Base-by-base conservation (phyloP, 1,284 basidiomycete species). In the Phlebopus sp. region DNA sequence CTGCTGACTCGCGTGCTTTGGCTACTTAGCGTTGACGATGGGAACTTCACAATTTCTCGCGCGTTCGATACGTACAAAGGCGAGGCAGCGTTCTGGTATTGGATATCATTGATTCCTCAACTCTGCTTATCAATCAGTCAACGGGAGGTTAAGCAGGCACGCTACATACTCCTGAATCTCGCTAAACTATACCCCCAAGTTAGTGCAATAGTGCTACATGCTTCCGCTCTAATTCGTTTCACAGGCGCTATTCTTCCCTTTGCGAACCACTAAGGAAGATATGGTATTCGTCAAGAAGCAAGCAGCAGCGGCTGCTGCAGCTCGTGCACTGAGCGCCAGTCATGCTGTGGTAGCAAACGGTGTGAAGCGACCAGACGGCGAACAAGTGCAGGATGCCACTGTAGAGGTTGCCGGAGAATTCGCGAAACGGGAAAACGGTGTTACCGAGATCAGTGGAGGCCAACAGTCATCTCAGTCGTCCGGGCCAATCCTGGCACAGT, bases 71-170 rank as follows among this genome's bases (percentile, higher is more conserved):
- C 84, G 34, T 98, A 97, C 74, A 96, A 95, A 67, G 97, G 97
- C 51, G 97, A 99, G 60, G 84, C 91, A 6, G 94, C 94, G 10
- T 90, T 91, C 57, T 99, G 97, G 97, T 97, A 94, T 69, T 99
- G 97, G 97, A 97, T 99, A 59, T 91, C 95, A 1, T 78, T 98
- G 48, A 95, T 98, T 42, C 97, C 97, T 13, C 97, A 99, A 63
- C 78, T 99, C n/a, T 85, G 95, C 55, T 70, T 91, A 43, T 93
- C 94, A 3, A 77, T 99, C 21, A 90, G 90, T 6, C 88, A 96
- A 54, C 82, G 92, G 42, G 97, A 99, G 69, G 87, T 92, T 29
- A 91, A 92, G 59, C 95, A 96, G 66, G 96, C 94, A 1, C 82
- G 94, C 14, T 87, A 90, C 64, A 81, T 99, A 44, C 76, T 99